Evolutionary conservation across 495 filamentous ascomycete species (phyloP).

Genomic region (Clohesyomyces aquaticus): DNA sequence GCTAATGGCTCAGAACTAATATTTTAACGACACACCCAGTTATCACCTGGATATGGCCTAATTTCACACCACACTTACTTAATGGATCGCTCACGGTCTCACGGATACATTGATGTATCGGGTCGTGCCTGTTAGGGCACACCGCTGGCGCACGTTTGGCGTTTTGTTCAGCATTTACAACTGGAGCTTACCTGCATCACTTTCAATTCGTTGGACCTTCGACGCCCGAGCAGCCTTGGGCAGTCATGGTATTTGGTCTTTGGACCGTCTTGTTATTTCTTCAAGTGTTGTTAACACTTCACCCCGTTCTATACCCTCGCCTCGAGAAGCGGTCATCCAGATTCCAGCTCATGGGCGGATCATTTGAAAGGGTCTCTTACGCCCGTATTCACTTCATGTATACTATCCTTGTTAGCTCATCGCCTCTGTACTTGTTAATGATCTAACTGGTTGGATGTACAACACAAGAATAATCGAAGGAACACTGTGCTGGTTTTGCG

Average conservation of each 20-base stretch:
- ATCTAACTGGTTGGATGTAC: conserved; percentile 35
- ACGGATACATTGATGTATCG: neutral
- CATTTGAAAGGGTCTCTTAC: too few relatives aligned
- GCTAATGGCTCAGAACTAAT: conserved; percentile 41
- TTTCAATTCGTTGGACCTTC: conserved; percentile 11
- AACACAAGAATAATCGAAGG: neutral
- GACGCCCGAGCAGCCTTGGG: neutral
- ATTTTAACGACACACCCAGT: conserved; percentile 2
- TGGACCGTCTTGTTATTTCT: conserved; percentile 7
- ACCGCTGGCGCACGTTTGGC: conserved; percentile 1
- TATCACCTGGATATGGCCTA: neutral
- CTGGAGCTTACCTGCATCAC: neutral
- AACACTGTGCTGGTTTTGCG: conserved; percentile 1
- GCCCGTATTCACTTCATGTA: conserved; percentile 19
- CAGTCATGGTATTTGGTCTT: conserved; percentile 10
- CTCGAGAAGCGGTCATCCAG: conserved; percentile 12
- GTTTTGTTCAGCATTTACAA: conserved; percentile 28
- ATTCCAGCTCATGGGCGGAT: conserved; percentile 15
- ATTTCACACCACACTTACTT: conserved; percentile 8
- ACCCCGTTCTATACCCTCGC: conserved; percentile 35
- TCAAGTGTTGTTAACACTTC: too few relatives aligned
- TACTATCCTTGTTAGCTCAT: conserved; percentile 1
- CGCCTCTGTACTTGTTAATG: conserved; percentile 31
- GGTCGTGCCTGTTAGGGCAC: neutral
- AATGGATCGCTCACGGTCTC: neutral